Evolutionary conservation across 495 filamentous ascomycete genomes (phyloP).

Genomic region (Penicillium atrosanguineum): DNA sequence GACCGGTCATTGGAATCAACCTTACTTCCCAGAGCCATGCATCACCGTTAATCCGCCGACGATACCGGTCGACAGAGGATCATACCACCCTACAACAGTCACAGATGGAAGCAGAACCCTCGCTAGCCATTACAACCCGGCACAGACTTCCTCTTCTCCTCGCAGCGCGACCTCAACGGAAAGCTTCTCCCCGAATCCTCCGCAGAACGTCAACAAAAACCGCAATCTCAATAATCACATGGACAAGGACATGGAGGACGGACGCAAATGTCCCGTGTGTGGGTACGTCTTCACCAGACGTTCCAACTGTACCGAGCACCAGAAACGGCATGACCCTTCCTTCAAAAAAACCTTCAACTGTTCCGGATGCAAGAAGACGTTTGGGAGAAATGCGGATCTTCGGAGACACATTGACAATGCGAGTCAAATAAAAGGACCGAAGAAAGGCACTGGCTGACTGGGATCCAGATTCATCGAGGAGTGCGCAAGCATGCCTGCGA

Average conservation of each 20-base stretch:
- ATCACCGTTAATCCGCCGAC: neutral
- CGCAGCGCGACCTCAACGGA: neutral
- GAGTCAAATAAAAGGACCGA: constrained; percentile 23
- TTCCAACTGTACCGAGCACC: constrained; percentile 89
- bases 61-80: neutral
- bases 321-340: constrained; percentile 83
- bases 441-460: neutral
- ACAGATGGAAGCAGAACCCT: neutral
- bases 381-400: constrained; percentile 73
- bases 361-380: constrained; percentile 49
- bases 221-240: neutral
- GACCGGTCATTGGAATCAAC: neutral
- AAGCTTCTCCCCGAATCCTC: neutral
- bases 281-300: constrained; percentile 78
- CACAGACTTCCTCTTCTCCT: neutral
- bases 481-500: constrained; percentile 15
- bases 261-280: constrained; percentile 73
- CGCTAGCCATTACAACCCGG: neutral
- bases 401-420: constrained; percentile 79
- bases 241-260: constrained; percentile 27
- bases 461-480: constrained; percentile 12
- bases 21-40: neutral
- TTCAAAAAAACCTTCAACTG: constrained; percentile 70
- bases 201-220: neutral
- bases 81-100: neutral